These are phyloP conservation scores for Lyophyllum decastes DNA, from an alignment of 768 basidiomycete species.

Conservation along the genomic window DNA sequence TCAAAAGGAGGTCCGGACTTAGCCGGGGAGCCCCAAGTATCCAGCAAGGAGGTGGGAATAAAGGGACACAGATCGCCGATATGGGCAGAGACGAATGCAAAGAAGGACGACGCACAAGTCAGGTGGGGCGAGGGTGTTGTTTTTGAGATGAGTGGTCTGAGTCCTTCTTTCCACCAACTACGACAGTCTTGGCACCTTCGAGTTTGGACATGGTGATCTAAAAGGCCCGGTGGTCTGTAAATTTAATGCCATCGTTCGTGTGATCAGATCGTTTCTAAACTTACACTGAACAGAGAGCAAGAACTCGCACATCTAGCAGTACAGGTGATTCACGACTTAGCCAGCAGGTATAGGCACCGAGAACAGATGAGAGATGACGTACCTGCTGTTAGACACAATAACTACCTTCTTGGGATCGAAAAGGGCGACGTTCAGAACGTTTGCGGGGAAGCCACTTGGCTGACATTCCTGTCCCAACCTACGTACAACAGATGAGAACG, in stretches of 20 bases:
- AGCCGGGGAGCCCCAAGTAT: constrained; percentile 8
- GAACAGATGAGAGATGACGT: not conserved
- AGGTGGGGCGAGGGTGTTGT: constrained; percentile 55
- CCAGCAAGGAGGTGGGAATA: constrained; percentile 15
- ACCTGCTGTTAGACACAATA: constrained; percentile 61
- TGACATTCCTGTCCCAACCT: constrained; percentile 51
- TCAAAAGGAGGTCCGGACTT: constrained; percentile 16
- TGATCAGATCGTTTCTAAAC: constrained; percentile 13
- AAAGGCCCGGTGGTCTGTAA: not conserved
- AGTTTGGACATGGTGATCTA: constrained; percentile 63
- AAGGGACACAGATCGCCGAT: constrained; percentile 6
- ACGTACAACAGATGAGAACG: not conserved
- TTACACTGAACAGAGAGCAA: constrained; percentile 46
- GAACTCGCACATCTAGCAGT: constrained; percentile 45
- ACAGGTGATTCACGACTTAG: constrained; percentile 1
- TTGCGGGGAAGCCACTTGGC: constrained; percentile 22
- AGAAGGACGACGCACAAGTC: constrained; percentile 47
- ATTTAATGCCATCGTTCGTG: not conserved
- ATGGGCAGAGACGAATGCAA: not conserved
- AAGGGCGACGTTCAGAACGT: constrained; percentile 43
- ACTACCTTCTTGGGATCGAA: constrained; percentile 51
- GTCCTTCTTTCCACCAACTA: constrained; percentile 52
- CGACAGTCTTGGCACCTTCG: constrained; percentile 57
- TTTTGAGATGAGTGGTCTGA: constrained; percentile 54
- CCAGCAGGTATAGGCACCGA: not conserved